These are phyloP conservation scores for Eutypa lata DNA, from an alignment of 2,329 filamentous ascomycete species.

Conservation along the genomic window DNA sequence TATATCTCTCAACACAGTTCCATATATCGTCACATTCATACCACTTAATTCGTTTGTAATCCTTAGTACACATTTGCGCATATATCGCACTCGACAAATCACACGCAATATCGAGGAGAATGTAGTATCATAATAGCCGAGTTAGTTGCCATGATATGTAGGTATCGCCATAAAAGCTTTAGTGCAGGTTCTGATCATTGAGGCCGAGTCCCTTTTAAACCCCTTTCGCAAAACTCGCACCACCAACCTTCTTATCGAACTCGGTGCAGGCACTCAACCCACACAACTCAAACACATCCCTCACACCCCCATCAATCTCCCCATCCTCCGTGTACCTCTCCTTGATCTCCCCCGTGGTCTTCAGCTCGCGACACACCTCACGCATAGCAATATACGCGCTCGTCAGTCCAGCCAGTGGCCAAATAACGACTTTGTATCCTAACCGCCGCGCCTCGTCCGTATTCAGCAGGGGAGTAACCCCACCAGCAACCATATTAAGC, in stretches of 20 bases:
- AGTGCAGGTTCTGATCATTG: too few species aligned
- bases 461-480: slow-evolving; percentile 29
- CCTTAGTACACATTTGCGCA: too few species aligned
- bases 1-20: too few species aligned
- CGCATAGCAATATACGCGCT: slow-evolving; percentile 28
- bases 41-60: too few species aligned
- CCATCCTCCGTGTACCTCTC: slow-evolving; percentile 22
- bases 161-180: too few species aligned
- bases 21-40: too few species aligned
- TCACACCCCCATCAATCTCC: slow-evolving; percentile 22
- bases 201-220: too few species aligned
- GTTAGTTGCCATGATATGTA: too few species aligned
- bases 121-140: too few species aligned
- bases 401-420: slow-evolving; percentile 28
- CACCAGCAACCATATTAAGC: slow-evolving; percentile 25
- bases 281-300: slow-evolving; percentile 28
- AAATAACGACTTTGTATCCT: slow-evolving; percentile 31
- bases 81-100: too few species aligned
- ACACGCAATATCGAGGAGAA: too few species aligned
- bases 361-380: slow-evolving; percentile 28
- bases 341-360: slow-evolving; percentile 27
- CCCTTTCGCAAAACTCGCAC: slow-evolving; percentile 23
- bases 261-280: slow-evolving; percentile 24
- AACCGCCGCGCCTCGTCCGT: slow-evolving; percentile 21
- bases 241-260: slow-evolving; percentile 28